Percentiles rank a stretch among this genome's conserved stretches.
phyloP scores from a whole-genome alignment of 768 basidiomycete species.

The Lenzites betulinus region DNA sequence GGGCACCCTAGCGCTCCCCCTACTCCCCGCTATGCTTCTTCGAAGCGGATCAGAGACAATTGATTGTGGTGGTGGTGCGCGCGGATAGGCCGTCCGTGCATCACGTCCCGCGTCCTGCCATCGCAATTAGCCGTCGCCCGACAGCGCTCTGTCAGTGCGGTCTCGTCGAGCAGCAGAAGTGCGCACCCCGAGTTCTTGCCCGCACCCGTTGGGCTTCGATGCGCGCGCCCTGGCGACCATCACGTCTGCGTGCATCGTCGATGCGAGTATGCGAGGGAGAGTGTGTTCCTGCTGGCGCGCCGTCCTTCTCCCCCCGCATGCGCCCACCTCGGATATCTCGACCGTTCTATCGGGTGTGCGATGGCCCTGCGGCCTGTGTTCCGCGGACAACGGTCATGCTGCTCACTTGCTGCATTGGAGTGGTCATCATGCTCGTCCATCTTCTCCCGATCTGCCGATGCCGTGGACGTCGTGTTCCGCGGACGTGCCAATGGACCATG shows the following conservation, averaged over 20 bases:
- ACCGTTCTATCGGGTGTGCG: no score
- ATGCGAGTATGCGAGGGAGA: not conserved
- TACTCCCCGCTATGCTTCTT: not conserved
- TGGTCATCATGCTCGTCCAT: no score
- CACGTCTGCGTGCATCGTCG: not conserved
- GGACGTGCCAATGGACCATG: no score
- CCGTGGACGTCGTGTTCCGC: no score
- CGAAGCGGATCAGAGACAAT: not conserved
- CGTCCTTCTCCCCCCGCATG: not conserved
- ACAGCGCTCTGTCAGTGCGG: not conserved
- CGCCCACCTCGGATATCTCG: no score
- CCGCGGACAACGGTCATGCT: no score
- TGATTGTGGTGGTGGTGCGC: not conserved
- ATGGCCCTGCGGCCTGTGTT: no score
- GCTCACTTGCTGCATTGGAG: no score
- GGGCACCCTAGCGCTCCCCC: not conserved
- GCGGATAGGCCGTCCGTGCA: slow-evolving; percentile 3
- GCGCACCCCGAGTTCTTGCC: not conserved
- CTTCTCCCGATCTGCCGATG: no score
- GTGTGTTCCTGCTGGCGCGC: not conserved
- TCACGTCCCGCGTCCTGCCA: not conserved
- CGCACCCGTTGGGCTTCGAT: not conserved
- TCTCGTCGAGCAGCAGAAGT: not conserved
- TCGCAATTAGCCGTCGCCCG: not conserved
- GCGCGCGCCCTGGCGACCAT: not conserved